These are phyloP conservation scores for Chlamydomonas eustigma DNA, from an alignment of 139 green algal genomes.

Conservation along the genomic window DNA sequence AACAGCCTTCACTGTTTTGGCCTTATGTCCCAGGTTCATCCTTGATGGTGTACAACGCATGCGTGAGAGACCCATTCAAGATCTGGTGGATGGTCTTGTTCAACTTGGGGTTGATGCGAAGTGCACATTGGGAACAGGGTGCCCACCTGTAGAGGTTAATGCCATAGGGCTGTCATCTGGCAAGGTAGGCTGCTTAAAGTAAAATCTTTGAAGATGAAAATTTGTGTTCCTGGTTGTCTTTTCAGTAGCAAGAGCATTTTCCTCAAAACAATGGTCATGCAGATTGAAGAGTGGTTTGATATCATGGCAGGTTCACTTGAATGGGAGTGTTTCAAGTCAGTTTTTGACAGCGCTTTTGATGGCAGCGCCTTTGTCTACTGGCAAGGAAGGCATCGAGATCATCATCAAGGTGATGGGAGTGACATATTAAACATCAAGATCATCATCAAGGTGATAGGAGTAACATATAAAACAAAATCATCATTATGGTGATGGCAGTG, in stretches of 20 bases:
- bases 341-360: conserved; percentile 98
- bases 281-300: too few species aligned
- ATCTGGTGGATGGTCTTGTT: conserved; percentile 83
- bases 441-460: conserved; percentile 9
- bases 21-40: conserved; percentile 53
- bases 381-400: conserved; percentile 64
- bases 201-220: too few species aligned
- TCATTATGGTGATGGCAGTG: too few species aligned
- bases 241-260: too few species aligned
- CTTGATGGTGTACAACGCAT: conserved; percentile 89
- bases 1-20: too few species aligned
- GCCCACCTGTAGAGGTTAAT: conserved; percentile 86
- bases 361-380: conserved; percentile 84
- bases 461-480: too few species aligned
- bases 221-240: too few species aligned
- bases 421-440: neutral
- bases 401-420: conserved; percentile 52
- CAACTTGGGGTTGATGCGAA: conserved; percentile 92
- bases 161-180: conserved; percentile 80
- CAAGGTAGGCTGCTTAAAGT: conserved; percentile 61
- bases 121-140: conserved; percentile 92
- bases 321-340: conserved; percentile 78
- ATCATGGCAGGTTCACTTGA: conserved; percentile 43
- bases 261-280: too few species aligned
- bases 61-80: conserved; percentile 91